Conservation (phyloP, 108 stramenopile species). For the Hondaea fermentalgiana region DNA sequence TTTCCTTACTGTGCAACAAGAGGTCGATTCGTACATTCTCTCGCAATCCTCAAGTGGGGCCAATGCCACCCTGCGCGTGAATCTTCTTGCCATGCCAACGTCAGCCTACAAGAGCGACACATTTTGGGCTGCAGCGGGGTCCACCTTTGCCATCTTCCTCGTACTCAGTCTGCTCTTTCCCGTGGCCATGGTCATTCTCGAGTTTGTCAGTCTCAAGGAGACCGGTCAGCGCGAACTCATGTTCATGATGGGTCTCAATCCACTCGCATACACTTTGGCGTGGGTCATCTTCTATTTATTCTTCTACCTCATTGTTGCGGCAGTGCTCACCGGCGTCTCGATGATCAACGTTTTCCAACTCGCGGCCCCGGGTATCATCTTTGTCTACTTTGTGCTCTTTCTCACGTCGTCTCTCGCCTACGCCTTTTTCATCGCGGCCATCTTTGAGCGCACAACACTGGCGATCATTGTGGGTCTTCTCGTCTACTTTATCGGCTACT, state of each 20-base stretch:
- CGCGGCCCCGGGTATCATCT: constrained; percentile 40
- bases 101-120: background rate
- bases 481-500: constrained; percentile 52
- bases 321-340: constrained; percentile 33
- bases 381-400: constrained; percentile 43
- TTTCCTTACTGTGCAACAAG: constrained; percentile 33
- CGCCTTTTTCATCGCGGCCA: constrained; percentile 30
- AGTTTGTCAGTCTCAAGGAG: constrained; percentile 45
- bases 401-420: constrained; percentile 31
- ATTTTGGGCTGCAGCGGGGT: background rate
- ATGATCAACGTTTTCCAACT: constrained; percentile 31
- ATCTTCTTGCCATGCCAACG: background rate
- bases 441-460: constrained; percentile 44
- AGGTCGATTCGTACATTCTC: constrained; percentile 36
- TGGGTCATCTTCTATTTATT: constrained; percentile 33
- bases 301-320: constrained; percentile 25
- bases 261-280: constrained; percentile 8
- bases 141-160: constrained; percentile 35
- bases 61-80: background rate
- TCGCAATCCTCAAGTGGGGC: too few relatives aligned
- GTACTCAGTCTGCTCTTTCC: constrained; percentile 55
- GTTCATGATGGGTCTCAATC: constrained; percentile 43
- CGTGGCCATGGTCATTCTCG: constrained; percentile 36
- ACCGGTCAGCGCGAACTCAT: constrained; percentile 38
- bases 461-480: constrained; percentile 50